phyloP scores from a whole-genome alignment of 108 stramenopile species.

The Schizochytrium sp. region DNA sequence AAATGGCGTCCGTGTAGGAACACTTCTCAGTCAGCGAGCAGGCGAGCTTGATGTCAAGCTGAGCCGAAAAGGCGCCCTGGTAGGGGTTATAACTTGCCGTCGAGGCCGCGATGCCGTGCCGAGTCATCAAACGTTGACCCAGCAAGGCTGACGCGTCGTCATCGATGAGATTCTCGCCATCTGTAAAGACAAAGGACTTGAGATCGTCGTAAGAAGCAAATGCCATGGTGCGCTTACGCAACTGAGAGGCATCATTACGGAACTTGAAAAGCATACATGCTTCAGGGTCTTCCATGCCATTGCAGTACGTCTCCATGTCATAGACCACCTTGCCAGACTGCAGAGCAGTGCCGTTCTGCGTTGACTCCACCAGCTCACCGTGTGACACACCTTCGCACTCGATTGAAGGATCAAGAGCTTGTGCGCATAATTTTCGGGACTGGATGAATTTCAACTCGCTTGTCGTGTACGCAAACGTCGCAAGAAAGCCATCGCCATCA shows the following conservation, averaged over 20 bases:
- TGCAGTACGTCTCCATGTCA: background rate
- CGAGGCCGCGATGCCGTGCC: background rate
- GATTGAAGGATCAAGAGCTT: background rate
- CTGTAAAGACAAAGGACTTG: background rate
- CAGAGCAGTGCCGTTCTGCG: background rate
- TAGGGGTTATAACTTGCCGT: background rate
- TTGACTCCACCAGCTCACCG: background rate
- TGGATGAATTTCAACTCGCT: background rate
- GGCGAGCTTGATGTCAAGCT: background rate
- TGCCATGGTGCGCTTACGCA: background rate
- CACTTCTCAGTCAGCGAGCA: constrained; percentile 33
- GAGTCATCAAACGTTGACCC: background rate
- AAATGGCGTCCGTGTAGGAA: constrained; percentile 52
- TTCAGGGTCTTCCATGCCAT: background rate
- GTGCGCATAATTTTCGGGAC: background rate
- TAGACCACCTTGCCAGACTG: background rate
- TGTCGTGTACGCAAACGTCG: background rate
- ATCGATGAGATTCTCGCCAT: background rate
- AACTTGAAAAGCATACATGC: constrained; percentile 13
- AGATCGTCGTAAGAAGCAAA: background rate
- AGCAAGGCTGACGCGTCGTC: background rate
- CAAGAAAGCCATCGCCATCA: background rate
- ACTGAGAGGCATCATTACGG: background rate
- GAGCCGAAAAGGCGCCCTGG: background rate
- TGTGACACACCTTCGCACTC: background rate